Conservation (phyloP, 2,329 filamentous ascomycete species). For the Fusarium annulatum region DNA sequence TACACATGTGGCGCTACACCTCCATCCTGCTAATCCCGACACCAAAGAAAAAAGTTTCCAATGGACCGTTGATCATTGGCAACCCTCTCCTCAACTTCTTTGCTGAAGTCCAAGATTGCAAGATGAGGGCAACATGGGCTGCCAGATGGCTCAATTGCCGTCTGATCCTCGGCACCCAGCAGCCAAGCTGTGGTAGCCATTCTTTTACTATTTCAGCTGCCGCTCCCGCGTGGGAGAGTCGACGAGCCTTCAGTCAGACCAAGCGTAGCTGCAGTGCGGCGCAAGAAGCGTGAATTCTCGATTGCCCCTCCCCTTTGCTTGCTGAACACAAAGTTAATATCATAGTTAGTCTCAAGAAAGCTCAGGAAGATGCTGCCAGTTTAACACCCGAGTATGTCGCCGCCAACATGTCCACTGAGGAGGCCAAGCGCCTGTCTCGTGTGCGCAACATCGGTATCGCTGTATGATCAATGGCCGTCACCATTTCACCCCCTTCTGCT, state of each 20-base stretch:
- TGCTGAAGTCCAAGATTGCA: constrained; percentile 42
- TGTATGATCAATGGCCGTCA: constrained; percentile 58
- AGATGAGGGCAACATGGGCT: constrained; percentile 54
- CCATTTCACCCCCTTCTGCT: constrained; percentile 10
- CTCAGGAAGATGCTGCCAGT: constrained; percentile 63
- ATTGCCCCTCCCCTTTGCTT: background rate
- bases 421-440: constrained; percentile 79
- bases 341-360: constrained; percentile 58
- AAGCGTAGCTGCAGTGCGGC: constrained; percentile 49
- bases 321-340: constrained; percentile 27
- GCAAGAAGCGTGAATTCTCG: constrained; percentile 54
- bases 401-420: constrained; percentile 82
- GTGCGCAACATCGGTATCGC: constrained; percentile 99
- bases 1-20: constrained; percentile 36
- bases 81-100: constrained; percentile 43
- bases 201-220: constrained; percentile 43
- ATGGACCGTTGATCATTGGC: constrained; percentile 40
- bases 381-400: constrained; percentile 72
- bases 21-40: constrained; percentile 41
- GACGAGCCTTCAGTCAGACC: constrained; percentile 52
- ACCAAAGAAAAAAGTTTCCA: constrained; percentile 46
- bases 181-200: constrained; percentile 43
- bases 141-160: constrained; percentile 56
- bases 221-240: constrained; percentile 38
- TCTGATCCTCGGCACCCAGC: constrained; percentile 48